These are phyloP conservation scores for Ploettnerulaceae sp. DNA, from an alignment of 2,329 filamentous ascomycete genomes.

Conservation along the genomic window DNA sequence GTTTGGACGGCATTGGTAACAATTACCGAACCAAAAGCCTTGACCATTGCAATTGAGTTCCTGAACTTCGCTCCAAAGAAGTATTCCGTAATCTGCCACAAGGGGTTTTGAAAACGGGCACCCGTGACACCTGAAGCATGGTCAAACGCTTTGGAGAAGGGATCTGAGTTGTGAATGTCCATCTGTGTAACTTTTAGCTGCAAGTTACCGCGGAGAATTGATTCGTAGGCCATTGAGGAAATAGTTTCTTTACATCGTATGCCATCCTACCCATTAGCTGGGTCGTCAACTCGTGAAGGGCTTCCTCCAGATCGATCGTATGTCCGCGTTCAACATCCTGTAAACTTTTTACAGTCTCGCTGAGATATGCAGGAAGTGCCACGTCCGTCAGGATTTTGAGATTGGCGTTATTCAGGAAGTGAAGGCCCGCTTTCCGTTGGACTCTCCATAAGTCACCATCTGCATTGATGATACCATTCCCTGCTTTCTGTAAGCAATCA, in stretches of 20 bases:
- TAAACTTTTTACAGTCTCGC: slow-evolving; percentile 40
- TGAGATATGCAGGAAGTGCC: slow-evolving; percentile 51
- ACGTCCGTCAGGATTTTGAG: slow-evolving; percentile 52
- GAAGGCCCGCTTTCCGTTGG: slow-evolving; percentile 56
- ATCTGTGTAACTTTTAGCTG: slow-evolving; percentile 39
- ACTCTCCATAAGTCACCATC: slow-evolving; percentile 59
- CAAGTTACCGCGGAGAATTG: neutral
- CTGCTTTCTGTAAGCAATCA: slow-evolving; percentile 29
- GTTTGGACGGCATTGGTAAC: slow-evolving; percentile 49
- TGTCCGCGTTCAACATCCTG: slow-evolving; percentile 23
- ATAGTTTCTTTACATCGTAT: slow-evolving; percentile 47
- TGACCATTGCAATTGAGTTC: slow-evolving; percentile 45
- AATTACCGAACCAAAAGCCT: slow-evolving; percentile 51
- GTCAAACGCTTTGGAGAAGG: slow-evolving; percentile 58
- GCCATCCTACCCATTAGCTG: slow-evolving; percentile 64
- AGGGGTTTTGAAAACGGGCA: slow-evolving; percentile 59
- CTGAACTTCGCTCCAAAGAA: slow-evolving; percentile 47
- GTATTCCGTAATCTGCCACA: slow-evolving; percentile 55
- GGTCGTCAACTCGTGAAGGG: slow-evolving; percentile 60
- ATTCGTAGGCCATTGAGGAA: neutral
- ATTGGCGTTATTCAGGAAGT: slow-evolving; percentile 55
- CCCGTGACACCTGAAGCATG: slow-evolving; percentile 56
- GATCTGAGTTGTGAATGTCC: slow-evolving; percentile 59
- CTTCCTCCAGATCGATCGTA: slow-evolving; percentile 51
- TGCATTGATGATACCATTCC: slow-evolving; percentile 61